phyloP scores from a whole-genome alignment of 2,329 filamentous ascomycete genomes.

The Hypoxylon sp. region DNA sequence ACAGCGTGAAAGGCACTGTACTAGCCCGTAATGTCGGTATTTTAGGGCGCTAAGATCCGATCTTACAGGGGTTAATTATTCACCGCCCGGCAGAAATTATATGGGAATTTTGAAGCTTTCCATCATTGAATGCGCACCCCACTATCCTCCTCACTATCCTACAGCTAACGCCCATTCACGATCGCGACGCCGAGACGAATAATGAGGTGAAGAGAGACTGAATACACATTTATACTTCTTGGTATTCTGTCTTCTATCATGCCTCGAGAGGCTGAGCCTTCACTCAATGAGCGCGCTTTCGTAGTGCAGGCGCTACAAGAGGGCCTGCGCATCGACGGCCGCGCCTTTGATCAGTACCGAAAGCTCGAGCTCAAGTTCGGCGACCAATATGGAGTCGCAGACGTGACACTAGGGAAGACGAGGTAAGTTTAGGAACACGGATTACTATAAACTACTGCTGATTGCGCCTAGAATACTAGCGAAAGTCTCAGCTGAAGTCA shows the following conservation, averaged over 20 bases:
- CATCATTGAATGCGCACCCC: conserved; percentile 47
- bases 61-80: conserved; percentile 47
- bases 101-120: conserved; percentile 44
- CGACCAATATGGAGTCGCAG: conserved; percentile 90
- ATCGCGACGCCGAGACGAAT: conserved; percentile 17
- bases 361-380: conserved; percentile 84
- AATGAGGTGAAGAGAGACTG: conserved; percentile 43
- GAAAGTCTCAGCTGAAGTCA: conserved; percentile 89
- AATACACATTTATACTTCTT: conserved; percentile 27
- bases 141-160: conserved; percentile 43
- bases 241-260: conserved; percentile 65
- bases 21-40: conserved; percentile 28
- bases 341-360: conserved; percentile 84
- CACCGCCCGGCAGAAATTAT: conserved; percentile 68
- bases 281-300: conserved; percentile 89
- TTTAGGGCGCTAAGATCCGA: conserved; percentile 38
- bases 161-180: conserved; percentile 20
- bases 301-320: conserved; percentile 86
- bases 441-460: conserved; percentile 33
- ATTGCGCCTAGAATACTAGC: conserved; percentile 76
- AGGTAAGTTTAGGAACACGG: conserved; percentile 67
- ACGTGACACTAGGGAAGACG: conserved; percentile 91
- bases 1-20: neutral
- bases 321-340: conserved; percentile 86
- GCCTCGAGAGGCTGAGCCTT: conserved; percentile 94